phyloP scores from a whole-genome alignment of 2,329 filamentous ascomycete genomes.

The Cladosporium austrohemisphaericum region DNA sequence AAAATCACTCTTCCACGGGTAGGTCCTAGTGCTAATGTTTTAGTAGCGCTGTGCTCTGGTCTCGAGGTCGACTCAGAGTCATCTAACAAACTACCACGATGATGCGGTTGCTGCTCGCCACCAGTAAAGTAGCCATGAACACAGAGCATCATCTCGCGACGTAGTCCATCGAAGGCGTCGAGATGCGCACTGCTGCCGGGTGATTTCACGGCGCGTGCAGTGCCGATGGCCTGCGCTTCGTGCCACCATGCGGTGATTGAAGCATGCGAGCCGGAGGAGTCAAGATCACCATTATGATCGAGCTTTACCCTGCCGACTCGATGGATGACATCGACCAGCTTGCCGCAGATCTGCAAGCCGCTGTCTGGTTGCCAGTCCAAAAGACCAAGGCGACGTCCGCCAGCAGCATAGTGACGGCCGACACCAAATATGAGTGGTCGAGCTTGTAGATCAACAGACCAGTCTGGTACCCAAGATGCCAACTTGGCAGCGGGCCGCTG shows the following conservation, averaged over 20 bases:
- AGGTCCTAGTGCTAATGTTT: slow-evolving; percentile 28
- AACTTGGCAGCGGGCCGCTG: slow-evolving; percentile 17
- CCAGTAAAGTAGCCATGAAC: slow-evolving; percentile 23
- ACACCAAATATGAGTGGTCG: slow-evolving; percentile 28
- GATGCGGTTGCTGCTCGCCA: slow-evolving; percentile 12
- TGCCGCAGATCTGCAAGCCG: slow-evolving; percentile 27
- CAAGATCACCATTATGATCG: slow-evolving; percentile 3
- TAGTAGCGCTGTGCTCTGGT: slow-evolving; percentile 22
- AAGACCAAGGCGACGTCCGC: slow-evolving; percentile 22
- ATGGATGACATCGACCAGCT: slow-evolving; percentile 27
- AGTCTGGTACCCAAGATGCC: slow-evolving; percentile 26
- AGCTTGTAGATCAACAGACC: slow-evolving; percentile 25
- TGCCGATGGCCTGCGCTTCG: slow-evolving; percentile 24
- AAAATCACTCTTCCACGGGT: slow-evolving; percentile 29
- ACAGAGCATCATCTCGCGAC: slow-evolving; percentile 23
- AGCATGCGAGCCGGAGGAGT: slow-evolving; percentile 12
- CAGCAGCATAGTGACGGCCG: slow-evolving; percentile 22
- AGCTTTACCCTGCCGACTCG: slow-evolving; percentile 22
- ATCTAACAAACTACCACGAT: slow-evolving; percentile 26
- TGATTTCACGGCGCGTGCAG: slow-evolving; percentile 23
- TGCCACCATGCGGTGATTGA: slow-evolving; percentile 25
- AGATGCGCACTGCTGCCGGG: slow-evolving; percentile 26
- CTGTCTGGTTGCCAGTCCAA: slow-evolving; percentile 28
- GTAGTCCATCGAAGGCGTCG: slow-evolving; percentile 27
- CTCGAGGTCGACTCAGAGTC: slow-evolving; percentile 21